Percentiles rank a stretch among this genome's conserved stretches.
phyloP scores from a whole-genome alignment of 371 early-diverging fungal species.

The Syncephalastrum contaminatum region DNA sequence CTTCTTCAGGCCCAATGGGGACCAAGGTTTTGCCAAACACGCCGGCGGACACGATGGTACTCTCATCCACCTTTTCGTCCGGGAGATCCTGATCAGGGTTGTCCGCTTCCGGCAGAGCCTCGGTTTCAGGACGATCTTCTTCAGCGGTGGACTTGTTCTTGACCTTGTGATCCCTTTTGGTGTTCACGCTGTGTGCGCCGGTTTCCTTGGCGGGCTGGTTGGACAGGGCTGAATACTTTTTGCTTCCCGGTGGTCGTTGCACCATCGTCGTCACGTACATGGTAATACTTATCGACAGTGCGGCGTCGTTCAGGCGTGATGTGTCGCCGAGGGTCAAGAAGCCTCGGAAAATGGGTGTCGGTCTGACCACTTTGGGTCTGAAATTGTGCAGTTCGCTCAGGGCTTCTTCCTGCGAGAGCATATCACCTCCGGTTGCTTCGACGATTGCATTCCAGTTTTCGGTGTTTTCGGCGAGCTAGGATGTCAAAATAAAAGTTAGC shows the following conservation, averaged over 20 bases:
- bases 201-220: conserved; percentile 25
- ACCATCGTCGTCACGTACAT: conserved; percentile 61
- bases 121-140: conserved; percentile 19
- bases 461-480: background rate
- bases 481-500: background rate
- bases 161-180: background rate
- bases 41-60: conserved; percentile 38
- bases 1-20: conserved; percentile 59
- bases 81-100: conserved; percentile 10
- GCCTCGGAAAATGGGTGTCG: conserved; percentile 59
- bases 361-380: conserved; percentile 53
- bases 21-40: conserved; percentile 70
- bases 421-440: background rate
- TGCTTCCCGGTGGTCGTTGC: conserved; percentile 48
- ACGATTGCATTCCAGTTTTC: background rate
- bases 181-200: conserved; percentile 6
- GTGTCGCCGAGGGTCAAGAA: conserved; percentile 56
- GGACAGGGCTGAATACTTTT: conserved; percentile 62
- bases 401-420: background rate
- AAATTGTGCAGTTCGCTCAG: conserved; percentile 38
- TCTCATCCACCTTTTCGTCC: conserved; percentile 26
- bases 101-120: conserved; percentile 25
- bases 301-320: conserved; percentile 21
- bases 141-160: background rate
- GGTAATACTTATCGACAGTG: conserved; percentile 51